phyloP scores from a whole-genome alignment of 352 stramenopile species.

The Peronospora belbahrii region DNA sequence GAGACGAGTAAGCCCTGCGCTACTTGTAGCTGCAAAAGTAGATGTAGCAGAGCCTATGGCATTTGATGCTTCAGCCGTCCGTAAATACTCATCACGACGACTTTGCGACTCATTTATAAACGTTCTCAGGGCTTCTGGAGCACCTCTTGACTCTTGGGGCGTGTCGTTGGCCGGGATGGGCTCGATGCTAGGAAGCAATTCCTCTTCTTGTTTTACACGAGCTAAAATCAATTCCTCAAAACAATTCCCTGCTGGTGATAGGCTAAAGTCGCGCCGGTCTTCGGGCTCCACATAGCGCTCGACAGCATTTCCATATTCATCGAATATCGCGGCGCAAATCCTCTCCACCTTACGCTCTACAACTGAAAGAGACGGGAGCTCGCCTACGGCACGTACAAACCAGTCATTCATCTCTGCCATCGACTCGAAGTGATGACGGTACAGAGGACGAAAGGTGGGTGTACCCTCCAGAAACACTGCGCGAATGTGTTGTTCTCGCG shows the following conservation, averaged over 20 bases:
- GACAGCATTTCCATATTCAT: background rate
- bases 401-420: conserved; percentile 38
- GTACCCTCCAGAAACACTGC: conserved; percentile 64
- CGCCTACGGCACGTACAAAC: conserved; percentile 55
- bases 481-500: conserved; percentile 63
- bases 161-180: background rate
- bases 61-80: conserved; percentile 22
- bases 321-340: conserved; percentile 41
- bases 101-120: conserved; percentile 31
- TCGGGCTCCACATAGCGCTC: conserved; percentile 46
- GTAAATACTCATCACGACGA: conserved; percentile 42
- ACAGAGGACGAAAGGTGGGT: conserved; percentile 42
- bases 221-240: conserved; percentile 38
- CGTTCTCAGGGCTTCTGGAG: conserved; percentile 14
- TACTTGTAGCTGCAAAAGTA: background rate
- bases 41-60: conserved; percentile 10
- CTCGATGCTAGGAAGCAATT: conserved; percentile 22
- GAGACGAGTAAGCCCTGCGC: conserved; percentile 1
- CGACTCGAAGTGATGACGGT: conserved; percentile 54
- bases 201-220: conserved; percentile 31
- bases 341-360: conserved; percentile 68
- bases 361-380: conserved; percentile 66
- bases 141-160: background rate
- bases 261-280: conserved; percentile 56
- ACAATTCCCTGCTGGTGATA: conserved; percentile 51